Conservation (phyloP, 768 basidiomycete genomes). For the Basidioascus undulatus region DNA sequence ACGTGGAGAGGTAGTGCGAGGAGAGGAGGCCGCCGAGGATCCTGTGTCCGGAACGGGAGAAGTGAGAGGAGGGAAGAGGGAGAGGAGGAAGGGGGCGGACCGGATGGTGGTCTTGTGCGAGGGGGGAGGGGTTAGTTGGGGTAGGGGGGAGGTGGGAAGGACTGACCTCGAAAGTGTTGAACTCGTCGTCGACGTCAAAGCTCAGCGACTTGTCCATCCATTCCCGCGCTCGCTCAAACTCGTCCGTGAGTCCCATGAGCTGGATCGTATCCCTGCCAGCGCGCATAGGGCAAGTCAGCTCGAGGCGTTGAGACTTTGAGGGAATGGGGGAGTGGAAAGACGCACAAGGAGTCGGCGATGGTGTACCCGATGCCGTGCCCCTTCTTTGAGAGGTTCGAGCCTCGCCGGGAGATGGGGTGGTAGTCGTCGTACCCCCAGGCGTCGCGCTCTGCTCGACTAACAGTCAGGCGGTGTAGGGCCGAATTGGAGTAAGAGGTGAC, state of each 20-base stretch:
- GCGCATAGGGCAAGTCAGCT: conserved; percentile 16
- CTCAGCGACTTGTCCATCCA: conserved; percentile 49
- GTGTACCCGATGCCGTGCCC: conserved; percentile 73
- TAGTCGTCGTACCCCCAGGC: conserved; percentile 86
- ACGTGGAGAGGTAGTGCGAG: conserved; percentile 49
- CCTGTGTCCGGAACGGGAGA: conserved; percentile 14
- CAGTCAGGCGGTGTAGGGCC: conserved; percentile 7
- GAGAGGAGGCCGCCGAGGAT: conserved; percentile 74
- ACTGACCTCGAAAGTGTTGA: conserved; percentile 76
- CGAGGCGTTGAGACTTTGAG: neutral
- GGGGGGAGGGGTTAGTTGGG: too few relatives aligned
- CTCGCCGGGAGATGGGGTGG: conserved; percentile 50
- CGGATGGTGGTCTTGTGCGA: too few relatives aligned
- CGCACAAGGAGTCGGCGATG: conserved; percentile 20
- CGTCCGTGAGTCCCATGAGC: conserved; percentile 56
- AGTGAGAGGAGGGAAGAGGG: neutral
- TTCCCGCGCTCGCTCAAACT: conserved; percentile 46
- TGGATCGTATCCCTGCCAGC: conserved; percentile 74
- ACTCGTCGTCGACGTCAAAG: conserved; percentile 52
- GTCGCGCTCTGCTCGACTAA: conserved; percentile 36
- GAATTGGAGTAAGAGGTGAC: neutral
- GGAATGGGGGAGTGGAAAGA: neutral
- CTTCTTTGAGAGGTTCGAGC: conserved; percentile 43
- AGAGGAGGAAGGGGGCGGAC: too few relatives aligned
- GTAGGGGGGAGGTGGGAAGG: neutral